Percentiles rank a stretch among this genome's conserved stretches.
Evolutionary conservation across 257 asterid genomes (phyloP).

Genomic region (Solanum sitiens): DNA sequence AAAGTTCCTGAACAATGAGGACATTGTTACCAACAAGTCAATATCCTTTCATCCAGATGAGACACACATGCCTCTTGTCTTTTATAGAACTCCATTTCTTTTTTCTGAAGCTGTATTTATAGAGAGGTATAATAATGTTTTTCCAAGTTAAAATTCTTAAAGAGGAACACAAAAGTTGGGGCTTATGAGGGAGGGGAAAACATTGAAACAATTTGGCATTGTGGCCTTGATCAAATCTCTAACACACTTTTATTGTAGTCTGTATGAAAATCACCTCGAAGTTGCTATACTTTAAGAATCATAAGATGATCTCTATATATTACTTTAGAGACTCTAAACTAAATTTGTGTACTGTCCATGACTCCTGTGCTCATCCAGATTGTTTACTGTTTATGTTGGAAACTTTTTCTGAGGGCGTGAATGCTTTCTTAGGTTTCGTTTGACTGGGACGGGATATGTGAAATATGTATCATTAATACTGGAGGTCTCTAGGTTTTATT

Average conservation of each 20-base stretch:
- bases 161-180: background rate
- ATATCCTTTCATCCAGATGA: background rate
- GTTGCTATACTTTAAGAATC: background rate
- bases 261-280: background rate
- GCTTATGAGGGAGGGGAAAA: background rate
- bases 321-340: background rate
- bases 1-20: background rate
- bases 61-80: background rate
- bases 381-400: background rate
- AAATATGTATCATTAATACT: background rate
- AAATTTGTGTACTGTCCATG: background rate
- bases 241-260: background rate
- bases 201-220: background rate
- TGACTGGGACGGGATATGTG: background rate
- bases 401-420: background rate
- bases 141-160: background rate
- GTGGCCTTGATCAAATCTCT: background rate
- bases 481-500: background rate
- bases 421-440: background rate
- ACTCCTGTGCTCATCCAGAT: background rate
- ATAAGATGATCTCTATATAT: background rate
- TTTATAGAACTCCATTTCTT: background rate
- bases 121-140: background rate
- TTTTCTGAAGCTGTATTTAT: background rate
- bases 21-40: background rate